These are phyloP conservation scores for Trichophyton schoenleinii DNA, from an alignment of 2,329 filamentous ascomycete genomes.

Conservation along the genomic window DNA sequence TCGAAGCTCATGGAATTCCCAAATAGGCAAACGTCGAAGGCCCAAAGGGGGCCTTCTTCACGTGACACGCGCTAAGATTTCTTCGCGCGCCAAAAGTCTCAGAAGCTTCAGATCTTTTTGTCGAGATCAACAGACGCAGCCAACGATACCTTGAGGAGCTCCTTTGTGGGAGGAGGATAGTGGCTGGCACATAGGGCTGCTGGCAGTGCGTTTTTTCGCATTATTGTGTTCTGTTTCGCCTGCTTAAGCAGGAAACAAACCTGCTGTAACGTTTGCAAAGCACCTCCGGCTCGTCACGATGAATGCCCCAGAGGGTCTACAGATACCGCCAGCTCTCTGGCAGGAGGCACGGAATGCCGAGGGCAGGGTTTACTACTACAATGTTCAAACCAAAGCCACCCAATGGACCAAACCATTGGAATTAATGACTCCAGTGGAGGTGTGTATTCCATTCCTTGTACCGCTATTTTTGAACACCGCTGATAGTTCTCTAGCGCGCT, in stretches of 20 bases:
- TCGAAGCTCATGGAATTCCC: not conserved
- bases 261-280: not conserved
- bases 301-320: slow-evolving; percentile 13
- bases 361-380: slow-evolving; percentile 84
- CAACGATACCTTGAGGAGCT: not conserved
- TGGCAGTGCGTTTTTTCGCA: not conserved
- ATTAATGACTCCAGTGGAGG: slow-evolving; percentile 71
- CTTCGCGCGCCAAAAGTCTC: not conserved
- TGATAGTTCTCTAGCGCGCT: slow-evolving; percentile 49
- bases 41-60: not conserved
- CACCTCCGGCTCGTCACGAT: not conserved
- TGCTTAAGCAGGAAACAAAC: not conserved
- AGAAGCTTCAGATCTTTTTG: not conserved
- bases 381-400: slow-evolving; percentile 69
- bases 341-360: slow-evolving; percentile 69
- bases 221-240: not conserved
- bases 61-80: not conserved
- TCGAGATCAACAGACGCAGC: not conserved
- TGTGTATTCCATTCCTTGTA: slow-evolving; percentile 27
- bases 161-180: not conserved
- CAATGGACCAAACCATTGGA: slow-evolving; percentile 93
- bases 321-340: slow-evolving; percentile 49
- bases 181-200: not conserved
- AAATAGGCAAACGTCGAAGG: not conserved
- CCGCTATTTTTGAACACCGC: slow-evolving; percentile 10